A percentile compares a stretch with the other conserved stretches of the same genome.
Evolutionary conservation across 2,329 filamentous ascomycete species (phyloP).

Genomic region (Leptographium lundbergii): DNA sequence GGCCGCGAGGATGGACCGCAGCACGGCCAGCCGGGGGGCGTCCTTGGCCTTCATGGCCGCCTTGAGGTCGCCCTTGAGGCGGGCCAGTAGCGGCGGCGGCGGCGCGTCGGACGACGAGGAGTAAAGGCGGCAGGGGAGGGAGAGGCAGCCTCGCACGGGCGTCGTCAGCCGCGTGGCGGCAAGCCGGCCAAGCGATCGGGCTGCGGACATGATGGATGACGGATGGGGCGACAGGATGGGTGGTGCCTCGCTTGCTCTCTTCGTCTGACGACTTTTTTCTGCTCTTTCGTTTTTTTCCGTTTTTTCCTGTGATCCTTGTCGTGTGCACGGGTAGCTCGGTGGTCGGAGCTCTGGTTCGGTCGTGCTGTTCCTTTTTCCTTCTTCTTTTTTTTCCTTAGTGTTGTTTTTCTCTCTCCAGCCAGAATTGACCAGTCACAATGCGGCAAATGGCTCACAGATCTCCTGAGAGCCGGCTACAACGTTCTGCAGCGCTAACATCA

Average conservation of each 20-base stretch:
- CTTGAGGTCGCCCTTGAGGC: conserved; percentile 50
- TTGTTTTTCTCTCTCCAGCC: not conserved
- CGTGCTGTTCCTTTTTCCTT: not conserved
- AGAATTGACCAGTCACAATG: conserved; percentile 10
- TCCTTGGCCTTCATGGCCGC: conserved; percentile 54
- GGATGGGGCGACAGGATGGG: too few relatives aligned
- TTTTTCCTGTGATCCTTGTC: not conserved
- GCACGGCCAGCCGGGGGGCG: conserved; percentile 49
- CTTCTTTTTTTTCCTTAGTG: not conserved
- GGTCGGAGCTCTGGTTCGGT: too few relatives aligned
- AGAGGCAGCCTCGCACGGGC: not conserved
- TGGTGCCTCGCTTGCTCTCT: not conserved
- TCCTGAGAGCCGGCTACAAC: not conserved
- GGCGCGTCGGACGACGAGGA: conserved; percentile 20
- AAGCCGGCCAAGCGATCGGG: not conserved
- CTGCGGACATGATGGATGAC: not conserved
- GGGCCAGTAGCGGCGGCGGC: conserved; percentile 34
- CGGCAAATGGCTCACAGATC: not conserved
- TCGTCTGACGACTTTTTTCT: not conserved
- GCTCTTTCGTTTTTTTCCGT: not conserved
- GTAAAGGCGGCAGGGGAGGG: conserved; percentile 10
- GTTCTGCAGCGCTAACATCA: not conserved
- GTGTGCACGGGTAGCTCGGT: too few relatives aligned
- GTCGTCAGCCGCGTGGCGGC: not conserved
- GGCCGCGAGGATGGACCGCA: conserved; percentile 55